Conservation (phyloP, 2,329 filamentous ascomycete genomes). For the Xylariaceae sp. region DNA sequence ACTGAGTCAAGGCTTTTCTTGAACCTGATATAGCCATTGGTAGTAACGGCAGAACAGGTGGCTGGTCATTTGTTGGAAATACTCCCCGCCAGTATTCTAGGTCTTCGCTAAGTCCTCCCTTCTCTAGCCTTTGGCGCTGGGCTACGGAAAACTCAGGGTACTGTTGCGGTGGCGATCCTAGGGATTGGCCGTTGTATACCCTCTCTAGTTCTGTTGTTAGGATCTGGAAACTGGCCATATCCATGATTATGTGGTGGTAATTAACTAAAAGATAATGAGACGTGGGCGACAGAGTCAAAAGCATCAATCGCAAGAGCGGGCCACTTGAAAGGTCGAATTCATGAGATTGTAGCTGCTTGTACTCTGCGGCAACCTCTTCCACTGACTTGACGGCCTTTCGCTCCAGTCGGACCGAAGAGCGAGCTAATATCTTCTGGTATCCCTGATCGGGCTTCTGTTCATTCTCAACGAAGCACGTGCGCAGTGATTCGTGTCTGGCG, state of each 20-base stretch:
- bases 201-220: constrained; percentile 43
- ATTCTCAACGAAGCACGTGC: constrained; percentile 32
- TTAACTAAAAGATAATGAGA: constrained; percentile 41
- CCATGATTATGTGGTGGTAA: constrained; percentile 49
- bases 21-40: constrained; percentile 27
- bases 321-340: constrained; percentile 39
- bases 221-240: constrained; percentile 43
- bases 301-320: constrained; percentile 32
- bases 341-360: constrained; percentile 31
- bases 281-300: constrained; percentile 35
- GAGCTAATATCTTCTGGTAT: constrained; percentile 26
- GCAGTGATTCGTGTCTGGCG: constrained; percentile 33
- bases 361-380: constrained; percentile 30
- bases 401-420: constrained; percentile 30
- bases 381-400: constrained; percentile 19
- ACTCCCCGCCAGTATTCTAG: constrained; percentile 35
- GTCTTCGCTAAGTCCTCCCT: constrained; percentile 29
- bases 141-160: constrained; percentile 35
- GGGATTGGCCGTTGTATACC: constrained; percentile 35
- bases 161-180: constrained; percentile 29
- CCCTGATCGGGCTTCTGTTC: constrained; percentile 24
- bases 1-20: constrained; percentile 24
- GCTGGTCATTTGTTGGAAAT: constrained; percentile 22
- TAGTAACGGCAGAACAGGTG: constrained; percentile 33
- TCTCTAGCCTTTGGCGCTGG: constrained; percentile 31